Percentiles rank a stretch among this genome's conserved stretches.
These are phyloP conservation scores for Populus hybrid DNA, from an alignment of 441 rosid species.

Conservation along the genomic window DNA sequence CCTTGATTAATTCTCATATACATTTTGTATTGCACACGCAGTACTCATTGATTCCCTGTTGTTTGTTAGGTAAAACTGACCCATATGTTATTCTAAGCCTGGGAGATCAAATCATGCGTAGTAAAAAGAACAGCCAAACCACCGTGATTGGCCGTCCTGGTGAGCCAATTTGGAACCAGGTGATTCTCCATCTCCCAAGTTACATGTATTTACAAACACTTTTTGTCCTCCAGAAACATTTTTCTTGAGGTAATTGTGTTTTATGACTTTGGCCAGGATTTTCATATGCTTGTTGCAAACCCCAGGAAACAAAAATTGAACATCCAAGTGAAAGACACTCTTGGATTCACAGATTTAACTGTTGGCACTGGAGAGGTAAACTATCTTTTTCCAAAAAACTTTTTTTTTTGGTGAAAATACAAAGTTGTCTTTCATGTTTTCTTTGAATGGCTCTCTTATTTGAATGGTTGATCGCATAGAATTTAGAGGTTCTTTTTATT, in stretches of 20 bases:
- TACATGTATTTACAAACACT: background rate
- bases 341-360: slow-evolving; percentile 76
- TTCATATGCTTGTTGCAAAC: slow-evolving; percentile 84
- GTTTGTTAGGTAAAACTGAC: slow-evolving; percentile 79
- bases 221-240: background rate
- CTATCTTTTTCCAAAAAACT: background rate
- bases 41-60: slow-evolving; percentile 3
- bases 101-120: slow-evolving; percentile 83
- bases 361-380: slow-evolving; percentile 84
- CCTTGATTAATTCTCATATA: background rate
- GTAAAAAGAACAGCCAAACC: slow-evolving; percentile 97
- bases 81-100: slow-evolving; percentile 79
- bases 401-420: background rate
- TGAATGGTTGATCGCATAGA: background rate
- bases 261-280: slow-evolving; percentile 55
- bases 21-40: background rate
- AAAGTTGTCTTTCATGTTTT: background rate
- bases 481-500: background rate
- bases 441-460: background rate
- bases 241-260: background rate
- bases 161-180: slow-evolving; percentile 98
- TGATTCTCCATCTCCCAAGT: slow-evolving; percentile 25
- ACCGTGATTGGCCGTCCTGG: slow-evolving; percentile 95
- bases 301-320: slow-evolving; percentile 77
- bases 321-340: slow-evolving; percentile 78